Base-by-base conservation (phyloP, 1,139 yeast genomes). In the Taphrina wiesneri region DNA sequence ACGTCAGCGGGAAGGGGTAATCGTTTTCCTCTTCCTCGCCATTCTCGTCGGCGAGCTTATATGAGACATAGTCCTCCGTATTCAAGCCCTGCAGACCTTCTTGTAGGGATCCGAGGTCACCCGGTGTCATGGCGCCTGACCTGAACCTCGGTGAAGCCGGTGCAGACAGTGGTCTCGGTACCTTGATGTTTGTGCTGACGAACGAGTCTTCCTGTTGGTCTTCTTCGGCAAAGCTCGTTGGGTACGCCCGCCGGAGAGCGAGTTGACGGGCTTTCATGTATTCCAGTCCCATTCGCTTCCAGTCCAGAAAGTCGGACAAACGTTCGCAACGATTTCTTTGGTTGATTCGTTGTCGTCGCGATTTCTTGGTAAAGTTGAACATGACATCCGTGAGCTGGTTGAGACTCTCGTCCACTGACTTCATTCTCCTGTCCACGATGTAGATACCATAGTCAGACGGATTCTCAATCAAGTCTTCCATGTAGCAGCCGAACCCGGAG, bases 211-310 rank as follows among this genome's bases (percentile, higher is more conserved):
- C 70, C 57, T 70, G 71, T 36, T 74, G 78, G 45, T 72, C 77
- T 59, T 74, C 77, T 46, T 73, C 77, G 13, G 70, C 73, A 78
- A 90, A 92, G 73, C 88, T 83, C 72, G 88, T 90, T 45, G 98
- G 97, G 75, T 93, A 93, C 1, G 98, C 98, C 73, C 98, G 83
- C 76, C 92, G 88, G 74, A 93, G 82, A 0, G 96, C 90, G 73
- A 93, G 82, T 75, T 90, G 93, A 74, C 99, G 86, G 23, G 98
- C 98, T 80, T 93, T 93, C 74, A 90, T 86, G 77, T 93, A 93
- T 77, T 93, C 99, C 67, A 92, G 81, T 0, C 98, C 98, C 98
- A 93, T 92, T 74, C 98, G 84, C 78, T 89, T 90, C 99, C 99
- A 93, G 79, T 93, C 99, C 70, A 93, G 83, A 72, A 93, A 80